A percentile compares a stretch with the other conserved stretches of the same genome.
phyloP scores from a whole-genome alignment of 2,329 filamentous ascomycete genomes.

The Lomentospora prolificans region DNA sequence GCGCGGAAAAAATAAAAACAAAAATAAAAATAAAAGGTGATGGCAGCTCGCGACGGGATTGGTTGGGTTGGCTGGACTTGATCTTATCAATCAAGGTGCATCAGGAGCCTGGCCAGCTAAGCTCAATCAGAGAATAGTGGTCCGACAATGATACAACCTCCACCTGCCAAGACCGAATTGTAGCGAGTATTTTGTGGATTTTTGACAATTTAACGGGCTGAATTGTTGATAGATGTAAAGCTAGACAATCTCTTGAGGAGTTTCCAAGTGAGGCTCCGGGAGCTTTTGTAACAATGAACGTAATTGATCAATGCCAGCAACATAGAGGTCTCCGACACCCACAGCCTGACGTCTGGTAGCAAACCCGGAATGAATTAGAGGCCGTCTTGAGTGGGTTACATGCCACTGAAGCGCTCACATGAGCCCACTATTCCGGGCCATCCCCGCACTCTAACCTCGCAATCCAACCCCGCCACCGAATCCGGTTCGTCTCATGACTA shows the following conservation, averaged over 20 bases:
- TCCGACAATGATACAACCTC: background rate
- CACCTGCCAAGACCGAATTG: background rate
- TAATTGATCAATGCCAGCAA: too few relatives aligned
- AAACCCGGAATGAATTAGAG: background rate
- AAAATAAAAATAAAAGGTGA: background rate
- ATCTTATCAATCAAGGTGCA: conserved; percentile 1
- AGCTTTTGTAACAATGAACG: too few relatives aligned
- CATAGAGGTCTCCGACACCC: too few relatives aligned
- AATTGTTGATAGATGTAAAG: too few relatives aligned
- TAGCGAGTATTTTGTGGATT: background rate
- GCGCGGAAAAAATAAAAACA: background rate
- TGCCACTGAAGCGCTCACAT: background rate
- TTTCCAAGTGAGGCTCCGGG: too few relatives aligned
- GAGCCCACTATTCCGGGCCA: background rate
- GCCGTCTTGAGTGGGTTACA: background rate
- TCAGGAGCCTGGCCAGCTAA: background rate
- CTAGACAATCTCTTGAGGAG: too few relatives aligned
- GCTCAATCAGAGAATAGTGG: background rate
- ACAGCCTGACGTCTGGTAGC: too few relatives aligned
- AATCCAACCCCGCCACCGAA: conserved; percentile 2
- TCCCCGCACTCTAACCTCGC: background rate
- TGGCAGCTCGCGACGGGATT: background rate
- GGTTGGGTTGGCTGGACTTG: background rate
- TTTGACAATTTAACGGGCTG: too few relatives aligned
- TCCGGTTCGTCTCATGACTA: background rate